Evolutionary conservation across 1,139 yeast genomes (phyloP), one percentile per base, ranked within the genome.

Genomic region (Lodderomyces margitis): DNA sequence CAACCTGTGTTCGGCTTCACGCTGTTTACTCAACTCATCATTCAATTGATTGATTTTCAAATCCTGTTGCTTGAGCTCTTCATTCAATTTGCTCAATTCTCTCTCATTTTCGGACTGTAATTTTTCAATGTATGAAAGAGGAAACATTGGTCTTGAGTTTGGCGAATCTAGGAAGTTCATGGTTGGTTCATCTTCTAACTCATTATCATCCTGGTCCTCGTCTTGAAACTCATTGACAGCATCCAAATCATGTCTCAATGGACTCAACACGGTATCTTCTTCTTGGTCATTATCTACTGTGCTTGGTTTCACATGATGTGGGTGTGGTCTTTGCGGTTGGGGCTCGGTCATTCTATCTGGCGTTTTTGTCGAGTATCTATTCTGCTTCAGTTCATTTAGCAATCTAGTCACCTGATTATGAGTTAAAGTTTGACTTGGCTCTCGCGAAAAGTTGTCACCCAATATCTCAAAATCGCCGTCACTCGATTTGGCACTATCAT

Each of bases 321-420:
- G 62, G 3, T 56, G 56, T 2, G 77, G 77, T 35, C 72, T 64
- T 24, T 59, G 54, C 4, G 78, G 74, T 7, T 65, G 57, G 2
- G 77, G 69, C 42, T 73, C 76, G 0, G 78, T 72, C 15, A 58
- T 54, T 35, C 77, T 58, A 30, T 68, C 63, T 2, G 78, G 78
- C 0, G 79, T 72, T 4, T 58, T 48, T 38, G 28, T 14, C 11
- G 28, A 16, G 57, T 59, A 27, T 42, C 46, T 11, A 27, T 21
- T 17, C 35, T 20, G 6, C 33, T 21, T 27, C 17, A 46, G 40
- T n/a, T 49, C 50, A 34, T 39, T 49, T 34, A 57, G 50, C 21
- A 60, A 54, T 40, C 52, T 56, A 38, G 48, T 50, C n/a, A 58
- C 37, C 20, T 58, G 63, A 3, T 64, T 62, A 32, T 52, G 48